Percentiles rank a stretch among this genome's conserved stretches.
These are phyloP conservation scores for Sphagnum fallax DNA, from an alignment of 228 moss, liverwort and hornwort species.

Conservation along the genomic window DNA sequence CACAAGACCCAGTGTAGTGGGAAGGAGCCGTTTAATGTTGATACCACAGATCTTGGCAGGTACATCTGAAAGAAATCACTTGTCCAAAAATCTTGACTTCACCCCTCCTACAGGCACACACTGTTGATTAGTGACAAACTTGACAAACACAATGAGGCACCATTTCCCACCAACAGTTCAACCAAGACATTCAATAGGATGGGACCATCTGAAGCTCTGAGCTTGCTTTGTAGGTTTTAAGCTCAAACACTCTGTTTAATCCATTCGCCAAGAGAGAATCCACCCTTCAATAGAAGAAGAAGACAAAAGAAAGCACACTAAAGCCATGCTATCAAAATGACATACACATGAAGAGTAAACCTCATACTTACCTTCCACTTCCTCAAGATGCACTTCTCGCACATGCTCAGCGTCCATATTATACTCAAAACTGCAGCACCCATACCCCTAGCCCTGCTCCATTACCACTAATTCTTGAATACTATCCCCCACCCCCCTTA, in stretches of 20 bases:
- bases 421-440: constrained; percentile 44
- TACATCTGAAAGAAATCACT: constrained; percentile 11
- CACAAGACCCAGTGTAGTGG: neutral
- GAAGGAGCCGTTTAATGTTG: neutral
- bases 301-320: neutral
- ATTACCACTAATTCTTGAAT: neutral
- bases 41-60: neutral
- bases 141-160: neutral
- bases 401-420: constrained; percentile 52
- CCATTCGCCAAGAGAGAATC: neutral
- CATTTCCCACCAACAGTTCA: neutral
- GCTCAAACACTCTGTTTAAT: neutral
- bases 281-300: neutral
- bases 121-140: neutral
- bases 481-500: neutral
- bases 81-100: constrained; percentile 71
- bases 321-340: neutral
- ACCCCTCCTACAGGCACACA: constrained; percentile 44
- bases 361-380: constrained; percentile 48
- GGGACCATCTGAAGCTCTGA: neutral
- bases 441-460: neutral
- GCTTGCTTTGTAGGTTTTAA: too few species aligned
- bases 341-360: neutral
- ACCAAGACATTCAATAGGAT: neutral
- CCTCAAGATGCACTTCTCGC: constrained; percentile 50